Base-by-base conservation (phyloP, 768 basidiomycete genomes). In the Lactarius sanguifluus region DNA sequence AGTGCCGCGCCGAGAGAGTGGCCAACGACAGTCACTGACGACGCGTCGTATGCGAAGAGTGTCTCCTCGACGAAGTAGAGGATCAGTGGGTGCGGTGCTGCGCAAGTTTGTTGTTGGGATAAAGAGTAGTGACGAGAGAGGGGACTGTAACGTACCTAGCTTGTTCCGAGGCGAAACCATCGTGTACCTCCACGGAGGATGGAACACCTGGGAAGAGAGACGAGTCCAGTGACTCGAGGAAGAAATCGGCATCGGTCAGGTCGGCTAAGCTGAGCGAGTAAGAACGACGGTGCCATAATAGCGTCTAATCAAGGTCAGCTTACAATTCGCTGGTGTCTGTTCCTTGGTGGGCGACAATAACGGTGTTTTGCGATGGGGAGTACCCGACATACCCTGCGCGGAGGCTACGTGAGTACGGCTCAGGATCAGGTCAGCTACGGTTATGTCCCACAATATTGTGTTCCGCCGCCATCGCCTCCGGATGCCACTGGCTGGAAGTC, bases 311-410 rank as follows among this genome's bases (percentile, higher is more conserved):
- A 28, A 41, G 28, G 10, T 23, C 9, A 0, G 65, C 75, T 61
- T 38, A 78, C 78, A 79, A 47, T 59, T 76, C 28, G 9, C 30
- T 57, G 20, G 76, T 69, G 55, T 80, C 69, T 6, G 79, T 80
- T 9, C 79, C 79, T 64, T 79, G 77, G 68, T 80, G 78, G 12
- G 76, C 71, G 5, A 79, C 79, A 41, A 79, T 74, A 52, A 78
- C 75, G 0, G 70, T 75, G 23, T 71, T 61, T 36, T 81, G 71
- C 1, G 67, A 72, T 0, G 82, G 79, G 64, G 81, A 81, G 66
- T 77, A 85, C n/a, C 84, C 84, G 34, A 85, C 84, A 62, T 76
- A 84, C 83, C 83, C 84, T 85, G 59, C 16, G 34, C 16, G 47
- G 15, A n/a, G 25, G 13, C 15, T 43, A 25, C 15, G 32, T 45